These are phyloP conservation scores for Zygosaccharomyces gambellarensis DNA, from an alignment of 805 yeast species.

Conservation along the genomic window DNA sequence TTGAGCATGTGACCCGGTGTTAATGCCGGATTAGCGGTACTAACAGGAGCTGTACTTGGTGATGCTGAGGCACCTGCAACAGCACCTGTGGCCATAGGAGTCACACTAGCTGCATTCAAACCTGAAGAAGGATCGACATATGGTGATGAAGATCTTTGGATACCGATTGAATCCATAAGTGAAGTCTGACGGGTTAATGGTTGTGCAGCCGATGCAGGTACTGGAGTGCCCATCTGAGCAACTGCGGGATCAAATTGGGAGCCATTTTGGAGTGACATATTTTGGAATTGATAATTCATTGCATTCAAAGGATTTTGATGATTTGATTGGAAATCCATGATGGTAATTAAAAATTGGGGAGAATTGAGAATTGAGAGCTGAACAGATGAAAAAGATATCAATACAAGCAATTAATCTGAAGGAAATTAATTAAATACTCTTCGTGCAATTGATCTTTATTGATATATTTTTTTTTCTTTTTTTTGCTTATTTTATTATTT, in stretches of 20 bases:
- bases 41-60: neutral
- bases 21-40: neutral
- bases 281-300: conserved; percentile 20
- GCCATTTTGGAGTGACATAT: conserved; percentile 6
- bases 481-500: neutral
- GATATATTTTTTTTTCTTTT: neutral
- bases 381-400: neutral
- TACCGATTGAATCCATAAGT: conserved; percentile 27
- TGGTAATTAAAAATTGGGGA: neutral
- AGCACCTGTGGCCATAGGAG: neutral
- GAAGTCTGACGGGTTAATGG: conserved; percentile 23
- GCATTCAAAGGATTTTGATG: conserved; percentile 20
- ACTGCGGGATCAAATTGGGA: conserved; percentile 1
- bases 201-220: conserved; percentile 9
- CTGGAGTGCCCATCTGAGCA: conserved; percentile 10
- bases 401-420: neutral
- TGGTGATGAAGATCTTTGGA: conserved; percentile 25
- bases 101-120: neutral
- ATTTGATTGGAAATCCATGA: conserved; percentile 18
- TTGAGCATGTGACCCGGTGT: conserved; percentile 3
- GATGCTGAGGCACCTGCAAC: neutral
- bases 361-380: neutral
- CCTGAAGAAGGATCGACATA: conserved; percentile 11
- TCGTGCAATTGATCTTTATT: neutral
- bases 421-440: neutral